Evolutionary conservation across 2,329 filamentous ascomycete species (phyloP).

Genomic region (Fusarium illudens): DNA sequence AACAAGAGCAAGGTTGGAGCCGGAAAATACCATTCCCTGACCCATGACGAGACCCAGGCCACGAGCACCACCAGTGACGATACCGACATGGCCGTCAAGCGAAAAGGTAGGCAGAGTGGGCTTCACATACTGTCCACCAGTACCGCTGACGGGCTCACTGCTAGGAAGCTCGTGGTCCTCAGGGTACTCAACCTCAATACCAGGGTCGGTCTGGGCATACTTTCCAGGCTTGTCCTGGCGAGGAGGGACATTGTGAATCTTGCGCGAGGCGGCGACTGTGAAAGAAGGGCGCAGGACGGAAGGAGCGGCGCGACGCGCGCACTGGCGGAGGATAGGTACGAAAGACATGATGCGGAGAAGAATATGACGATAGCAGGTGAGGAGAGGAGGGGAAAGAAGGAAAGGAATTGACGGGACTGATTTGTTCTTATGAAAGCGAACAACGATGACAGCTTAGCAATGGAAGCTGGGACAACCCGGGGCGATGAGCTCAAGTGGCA

Average conservation of each 20-base stretch:
- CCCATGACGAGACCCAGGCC: constrained; percentile 93
- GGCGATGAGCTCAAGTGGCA: constrained; percentile 25
- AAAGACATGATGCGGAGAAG: constrained; percentile 28
- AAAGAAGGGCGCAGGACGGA: constrained; percentile 36
- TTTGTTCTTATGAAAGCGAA: constrained; percentile 18
- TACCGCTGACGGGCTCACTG: constrained; percentile 74
- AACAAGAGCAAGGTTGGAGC: constrained; percentile 88
- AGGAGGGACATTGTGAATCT: constrained; percentile 46
- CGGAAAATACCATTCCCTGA: constrained; percentile 87
- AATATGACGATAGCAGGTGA: constrained; percentile 3
- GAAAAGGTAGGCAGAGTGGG: constrained; percentile 88
- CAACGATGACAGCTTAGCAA: constrained; percentile 9
- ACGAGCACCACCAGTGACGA: constrained; percentile 90
- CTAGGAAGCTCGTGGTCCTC: constrained; percentile 76
- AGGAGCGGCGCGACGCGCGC: constrained; percentile 39
- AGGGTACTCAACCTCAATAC: constrained; percentile 81
- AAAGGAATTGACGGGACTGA: neutral
- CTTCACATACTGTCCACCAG: constrained; percentile 83
- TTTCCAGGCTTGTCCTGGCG: constrained; percentile 63
- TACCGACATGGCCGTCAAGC: constrained; percentile 80
- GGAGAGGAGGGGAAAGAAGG: neutral
- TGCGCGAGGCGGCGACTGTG: constrained; percentile 38
- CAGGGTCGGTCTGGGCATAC: constrained; percentile 82
- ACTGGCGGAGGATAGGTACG: constrained; percentile 43
- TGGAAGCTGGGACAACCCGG: neutral